These are phyloP conservation scores for Suhomyces wounanorum DNA, from an alignment of 1,139 yeast species.

Conservation along the genomic window DNA sequence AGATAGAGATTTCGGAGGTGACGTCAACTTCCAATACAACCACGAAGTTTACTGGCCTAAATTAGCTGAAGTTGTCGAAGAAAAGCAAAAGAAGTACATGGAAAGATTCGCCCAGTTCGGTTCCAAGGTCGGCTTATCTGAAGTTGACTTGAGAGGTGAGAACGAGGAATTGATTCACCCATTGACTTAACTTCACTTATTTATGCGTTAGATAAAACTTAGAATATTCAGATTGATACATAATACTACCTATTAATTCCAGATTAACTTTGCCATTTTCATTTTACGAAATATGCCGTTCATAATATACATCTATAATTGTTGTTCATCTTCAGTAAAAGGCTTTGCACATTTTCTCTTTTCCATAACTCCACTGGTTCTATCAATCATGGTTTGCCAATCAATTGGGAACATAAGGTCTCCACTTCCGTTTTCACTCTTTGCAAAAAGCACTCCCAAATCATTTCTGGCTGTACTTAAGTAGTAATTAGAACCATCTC, in stretches of 20 bases:
- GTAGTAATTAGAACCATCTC: slow-evolving; percentile 92
- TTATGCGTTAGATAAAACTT: neutral
- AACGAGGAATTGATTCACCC: slow-evolving; percentile 41
- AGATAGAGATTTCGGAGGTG: slow-evolving; percentile 83
- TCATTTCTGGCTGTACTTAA: slow-evolving; percentile 88
- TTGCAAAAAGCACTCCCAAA: slow-evolving; percentile 91
- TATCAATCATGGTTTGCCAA: slow-evolving; percentile 93
- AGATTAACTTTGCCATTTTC: neutral
- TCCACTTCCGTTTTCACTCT: slow-evolving; percentile 68
- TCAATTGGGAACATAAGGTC: slow-evolving; percentile 85
- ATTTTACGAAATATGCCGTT: neutral
- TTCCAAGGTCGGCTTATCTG: slow-evolving; percentile 74
- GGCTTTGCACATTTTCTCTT: slow-evolving; percentile 93
- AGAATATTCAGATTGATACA: neutral
- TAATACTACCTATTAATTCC: neutral
- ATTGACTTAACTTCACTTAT: neutral
- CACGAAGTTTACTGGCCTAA: slow-evolving; percentile 83
- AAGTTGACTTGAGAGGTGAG: slow-evolving; percentile 70
- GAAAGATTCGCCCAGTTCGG: slow-evolving; percentile 69
- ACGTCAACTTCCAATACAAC: slow-evolving; percentile 75
- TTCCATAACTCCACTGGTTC: slow-evolving; percentile 72
- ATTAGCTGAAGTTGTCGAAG: slow-evolving; percentile 58
- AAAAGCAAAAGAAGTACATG: slow-evolving; percentile 57
- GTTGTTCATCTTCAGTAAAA: slow-evolving; percentile 31
- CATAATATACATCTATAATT: slow-evolving; percentile 1